These are phyloP conservation scores for Lathyrus tuberosus DNA, from an alignment of 306 rosid species.

Conservation along the genomic window DNA sequence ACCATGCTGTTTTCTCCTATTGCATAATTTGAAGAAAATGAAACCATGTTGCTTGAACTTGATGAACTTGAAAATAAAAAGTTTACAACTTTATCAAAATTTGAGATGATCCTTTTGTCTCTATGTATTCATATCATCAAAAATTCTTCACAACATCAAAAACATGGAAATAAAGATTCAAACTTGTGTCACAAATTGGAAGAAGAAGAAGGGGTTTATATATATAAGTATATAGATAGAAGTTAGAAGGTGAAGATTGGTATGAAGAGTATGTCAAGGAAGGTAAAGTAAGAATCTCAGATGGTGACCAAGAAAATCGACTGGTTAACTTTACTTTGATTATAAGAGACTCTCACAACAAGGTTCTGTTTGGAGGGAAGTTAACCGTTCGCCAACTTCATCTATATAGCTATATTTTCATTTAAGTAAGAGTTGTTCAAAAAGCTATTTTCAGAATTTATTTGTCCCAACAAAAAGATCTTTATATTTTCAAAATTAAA, in stretches of 20 bases:
- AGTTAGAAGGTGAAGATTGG: slow-evolving; percentile 46
- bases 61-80: slow-evolving; percentile 28
- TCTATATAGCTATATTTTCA: slow-evolving; percentile 51
- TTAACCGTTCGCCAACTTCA: slow-evolving; percentile 91
- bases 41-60: slow-evolving; percentile 36
- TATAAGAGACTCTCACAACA: slow-evolving; percentile 63
- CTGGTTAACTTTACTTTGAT: slow-evolving; percentile 63
- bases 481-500: too few species aligned
- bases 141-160: neutral
- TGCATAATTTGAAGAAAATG: slow-evolving; percentile 51
- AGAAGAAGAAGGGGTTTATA: slow-evolving; percentile 20
- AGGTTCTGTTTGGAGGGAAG: slow-evolving; percentile 59
- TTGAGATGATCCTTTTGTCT: slow-evolving; percentile 25
- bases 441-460: too few species aligned
- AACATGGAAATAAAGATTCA: too few species aligned
- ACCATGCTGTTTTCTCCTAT: slow-evolving; percentile 42
- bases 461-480: too few species aligned
- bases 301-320: slow-evolving; percentile 76
- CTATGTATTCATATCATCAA: slow-evolving; percentile 37
- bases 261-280: slow-evolving; percentile 62
- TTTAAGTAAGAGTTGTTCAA: slow-evolving; percentile 59
- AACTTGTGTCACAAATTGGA: slow-evolving; percentile 16
- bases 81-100: slow-evolving; percentile 6
- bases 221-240: slow-evolving; percentile 50
- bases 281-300: slow-evolving; percentile 73